Evolutionary conservation across 2,329 filamentous ascomycete species (phyloP).

Genomic region (Colletotrichum sojae): DNA sequence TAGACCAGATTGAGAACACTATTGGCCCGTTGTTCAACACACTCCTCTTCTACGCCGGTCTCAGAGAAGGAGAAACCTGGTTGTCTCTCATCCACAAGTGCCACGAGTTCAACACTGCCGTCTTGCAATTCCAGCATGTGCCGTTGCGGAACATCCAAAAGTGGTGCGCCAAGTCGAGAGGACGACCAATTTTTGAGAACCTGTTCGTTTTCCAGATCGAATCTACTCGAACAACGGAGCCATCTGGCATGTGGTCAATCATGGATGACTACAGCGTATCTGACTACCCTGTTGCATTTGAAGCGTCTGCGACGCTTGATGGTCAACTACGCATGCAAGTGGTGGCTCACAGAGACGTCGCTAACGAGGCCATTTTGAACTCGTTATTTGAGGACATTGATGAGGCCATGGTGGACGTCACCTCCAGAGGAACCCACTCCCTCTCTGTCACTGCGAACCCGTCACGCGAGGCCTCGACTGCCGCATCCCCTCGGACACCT

Average conservation of each 20-base stretch:
- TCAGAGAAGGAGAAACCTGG: constrained; percentile 67
- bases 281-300: constrained; percentile 85
- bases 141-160: constrained; percentile 85
- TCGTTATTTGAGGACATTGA: constrained; percentile 59
- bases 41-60: constrained; percentile 75
- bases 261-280: constrained; percentile 63
- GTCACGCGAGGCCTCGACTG: constrained; percentile 33
- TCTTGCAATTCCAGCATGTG: constrained; percentile 82
- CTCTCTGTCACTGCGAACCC: constrained; percentile 30
- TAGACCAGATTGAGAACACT: constrained; percentile 75
- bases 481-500: constrained; percentile 30
- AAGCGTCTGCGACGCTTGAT: constrained; percentile 70
- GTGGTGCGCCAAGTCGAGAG: constrained; percentile 70
- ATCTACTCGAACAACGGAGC: constrained; percentile 32
- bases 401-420: constrained; percentile 37
- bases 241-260: constrained; percentile 66
- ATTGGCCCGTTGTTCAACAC: constrained; percentile 94
- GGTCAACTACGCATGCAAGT: constrained; percentile 69
- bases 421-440: constrained; percentile 23
- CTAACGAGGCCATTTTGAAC: constrained; percentile 49
- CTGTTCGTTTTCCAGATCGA: constrained; percentile 84
- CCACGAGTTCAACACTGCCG: constrained; percentile 78
- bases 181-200: constrained; percentile 79
- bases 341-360: constrained; percentile 66
- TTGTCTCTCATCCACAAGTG: constrained; percentile 71